Evolutionary conservation across 768 basidiomycete genomes (phyloP), one percentile per base, ranked within the genome.

Genomic region (Auricularia heimuer): DNA sequence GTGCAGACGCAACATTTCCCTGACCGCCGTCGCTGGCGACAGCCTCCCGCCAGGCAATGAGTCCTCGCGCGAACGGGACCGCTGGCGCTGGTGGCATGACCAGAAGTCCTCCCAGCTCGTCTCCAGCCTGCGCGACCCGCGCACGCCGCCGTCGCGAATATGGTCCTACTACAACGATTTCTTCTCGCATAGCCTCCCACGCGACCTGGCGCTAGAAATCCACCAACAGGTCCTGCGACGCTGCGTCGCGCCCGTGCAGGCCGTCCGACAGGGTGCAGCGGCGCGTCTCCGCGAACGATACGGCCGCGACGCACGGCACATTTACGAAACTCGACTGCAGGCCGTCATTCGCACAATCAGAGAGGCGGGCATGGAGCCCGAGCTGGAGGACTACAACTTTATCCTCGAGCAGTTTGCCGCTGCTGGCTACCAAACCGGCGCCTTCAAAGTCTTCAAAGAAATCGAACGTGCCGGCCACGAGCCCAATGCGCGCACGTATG

Each of bases 331-430:
- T 18, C 85, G 90, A 36, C 82, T 90, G 69, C 83, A 84, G 72
- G 74, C 79, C 21, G 76, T 94, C 71, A 82, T 94, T 66, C 80
- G 80, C 63, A 89, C 89, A 72, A 91, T 92, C 29, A 84, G 84
- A 63, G 77, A 78, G 45, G 70, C 81, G 12, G 85, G 84, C 2
- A 69, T 71, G 64, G 71, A 73, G 65, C 81, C 74, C 12, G 69
- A 71, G 12, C 65, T 87, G 63, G 82, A 85, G 2, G 92, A 93
- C 73, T 93, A 88, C 73, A 81, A 92, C 72, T 86, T 86, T 70
- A 76, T 94, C 66, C 73, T 94, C 62, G 80, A 83, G 67, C 88
- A 90, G 66, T 90, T 90, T 66, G 87, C 90, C 39, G 84, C 86
- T 0, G 83, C 85, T 3, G 92, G 90, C n/a, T 82, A 92, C 70